Evolutionary conservation across 2,329 filamentous ascomycete genomes (phyloP).

Genomic region (Trichoderma arundinaceum): DNA sequence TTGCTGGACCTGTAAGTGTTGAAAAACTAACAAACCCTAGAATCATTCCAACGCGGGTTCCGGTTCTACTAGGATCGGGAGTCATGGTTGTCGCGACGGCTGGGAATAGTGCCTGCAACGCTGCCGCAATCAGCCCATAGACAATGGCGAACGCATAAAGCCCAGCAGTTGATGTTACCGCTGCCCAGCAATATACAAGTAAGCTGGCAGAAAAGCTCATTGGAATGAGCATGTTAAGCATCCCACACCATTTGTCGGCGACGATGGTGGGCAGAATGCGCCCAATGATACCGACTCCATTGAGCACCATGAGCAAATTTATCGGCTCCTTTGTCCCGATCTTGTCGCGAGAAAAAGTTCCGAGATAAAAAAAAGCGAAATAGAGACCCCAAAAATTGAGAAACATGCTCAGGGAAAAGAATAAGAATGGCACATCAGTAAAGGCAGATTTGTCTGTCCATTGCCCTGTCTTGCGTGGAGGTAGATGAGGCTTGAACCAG

Average conservation of each 20-base stretch:
- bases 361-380: slow-evolving; percentile 1
- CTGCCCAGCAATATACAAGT: slow-evolving; percentile 8
- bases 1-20: background rate
- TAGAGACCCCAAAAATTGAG: slow-evolving; percentile 13
- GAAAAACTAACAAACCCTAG: slow-evolving; percentile 7
- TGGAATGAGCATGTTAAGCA: slow-evolving; percentile 22
- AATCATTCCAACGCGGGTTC: slow-evolving; percentile 4
- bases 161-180: background rate
- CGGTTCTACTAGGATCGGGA: slow-evolving; percentile 7
- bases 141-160: slow-evolving; percentile 16
- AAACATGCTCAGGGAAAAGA: slow-evolving; percentile 4
- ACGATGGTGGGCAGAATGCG: slow-evolving; percentile 4
- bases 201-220: slow-evolving; percentile 20
- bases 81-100: slow-evolving; percentile 15
- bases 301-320: slow-evolving; percentile 47
- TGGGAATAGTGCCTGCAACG: slow-evolving; percentile 8
- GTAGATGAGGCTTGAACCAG: slow-evolving; percentile 9
- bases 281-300: slow-evolving; percentile 53
- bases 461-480: background rate
- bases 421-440: background rate
- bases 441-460: slow-evolving; percentile 10
- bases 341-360: slow-evolving; percentile 4
- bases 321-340: slow-evolving; percentile 1
- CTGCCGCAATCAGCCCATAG: background rate
- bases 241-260: slow-evolving; percentile 16